A percentile compares a stretch with the other conserved stretches of the same genome.
Conservation (phyloP, 805 yeast genomes). For the Tetrapisispora arboricola region DNA sequence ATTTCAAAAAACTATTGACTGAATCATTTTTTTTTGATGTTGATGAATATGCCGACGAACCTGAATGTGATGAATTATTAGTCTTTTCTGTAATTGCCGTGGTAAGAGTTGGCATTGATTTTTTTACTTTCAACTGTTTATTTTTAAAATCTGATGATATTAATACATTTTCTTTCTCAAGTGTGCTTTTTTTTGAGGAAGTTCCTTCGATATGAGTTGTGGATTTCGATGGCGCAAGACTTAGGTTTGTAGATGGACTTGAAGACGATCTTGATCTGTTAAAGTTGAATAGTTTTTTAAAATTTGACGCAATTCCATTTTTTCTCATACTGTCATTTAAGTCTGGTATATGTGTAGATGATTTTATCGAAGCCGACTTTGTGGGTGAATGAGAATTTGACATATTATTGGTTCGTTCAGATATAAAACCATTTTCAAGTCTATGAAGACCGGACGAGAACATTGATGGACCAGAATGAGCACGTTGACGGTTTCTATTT, state of each 20-base stretch:
- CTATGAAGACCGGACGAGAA: background rate
- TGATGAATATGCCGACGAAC: no score
- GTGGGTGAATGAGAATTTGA: no score
- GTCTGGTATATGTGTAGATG: background rate
- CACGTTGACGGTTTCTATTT: background rate
- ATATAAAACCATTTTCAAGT: background rate
- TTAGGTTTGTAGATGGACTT: background rate
- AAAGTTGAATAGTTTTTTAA: constrained; percentile 1
- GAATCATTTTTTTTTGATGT: background rate
- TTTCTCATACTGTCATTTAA: background rate
- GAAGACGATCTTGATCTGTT: background rate
- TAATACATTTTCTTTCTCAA: no score
- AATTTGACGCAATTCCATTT: background rate
- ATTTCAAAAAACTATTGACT: background rate
- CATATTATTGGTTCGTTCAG: no score
- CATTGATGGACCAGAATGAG: background rate
- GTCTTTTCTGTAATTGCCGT: no score
- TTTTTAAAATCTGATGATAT: no score
- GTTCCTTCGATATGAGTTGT: no score
- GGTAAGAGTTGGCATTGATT: background rate
- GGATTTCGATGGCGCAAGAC: no score
- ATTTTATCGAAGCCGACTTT: background rate
- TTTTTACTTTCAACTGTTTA: background rate
- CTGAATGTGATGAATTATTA: no score
- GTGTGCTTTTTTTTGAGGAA: no score